Base-by-base conservation (phyloP, 2,329 filamentous ascomycete species). In the Alternaria triticina region DNA sequence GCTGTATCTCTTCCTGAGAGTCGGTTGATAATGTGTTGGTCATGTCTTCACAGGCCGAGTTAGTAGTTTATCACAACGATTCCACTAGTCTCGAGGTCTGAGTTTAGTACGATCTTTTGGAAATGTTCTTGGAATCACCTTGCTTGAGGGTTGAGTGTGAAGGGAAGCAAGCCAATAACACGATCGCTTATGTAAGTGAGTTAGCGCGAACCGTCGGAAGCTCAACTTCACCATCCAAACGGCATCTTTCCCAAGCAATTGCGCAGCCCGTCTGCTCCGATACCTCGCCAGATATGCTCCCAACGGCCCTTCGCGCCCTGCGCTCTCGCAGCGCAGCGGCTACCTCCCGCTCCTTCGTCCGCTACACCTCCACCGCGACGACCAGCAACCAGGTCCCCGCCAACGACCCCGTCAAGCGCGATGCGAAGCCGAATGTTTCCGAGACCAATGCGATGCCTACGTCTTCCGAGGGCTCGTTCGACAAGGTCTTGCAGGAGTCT, bases 311-410 rank as follows among this genome's bases (percentile, higher is more conserved):
- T 49, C 78, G 72, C 57, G 59, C 70, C 17, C 73, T 77, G 67
- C 70, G 69, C 66, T 66, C 72, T 59, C 76, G 77, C 59, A 57
- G 61, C 36, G 57, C 61, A 50, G 61, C 70, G 23, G 59, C 73
- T 43, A 65, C 70, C 27, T 59, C 70, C 36, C 59, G 74, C 61
- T 63, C 73, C 59, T 74, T 74, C 52, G 65, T 69, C 44, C 61
- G 70, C 59, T 75, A 71, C 61, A 62, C 59, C 55, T 66, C 74
- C n/a, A 67, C 68, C 15, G 59, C 68, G 9, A 70, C 74, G 22
- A 64, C 70, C 56, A 64, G 67, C 17, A 92, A 96, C 81, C 88
- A 87, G 70, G 85, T 94, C 8, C 80, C 89, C 0, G 94, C 86
- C 78, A 90, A 90, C 79, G 85, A 89, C 82, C 86, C 85, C 58